Conservation (phyloP, 2,329 filamentous ascomycete species). For the Phoma sp. region DNA sequence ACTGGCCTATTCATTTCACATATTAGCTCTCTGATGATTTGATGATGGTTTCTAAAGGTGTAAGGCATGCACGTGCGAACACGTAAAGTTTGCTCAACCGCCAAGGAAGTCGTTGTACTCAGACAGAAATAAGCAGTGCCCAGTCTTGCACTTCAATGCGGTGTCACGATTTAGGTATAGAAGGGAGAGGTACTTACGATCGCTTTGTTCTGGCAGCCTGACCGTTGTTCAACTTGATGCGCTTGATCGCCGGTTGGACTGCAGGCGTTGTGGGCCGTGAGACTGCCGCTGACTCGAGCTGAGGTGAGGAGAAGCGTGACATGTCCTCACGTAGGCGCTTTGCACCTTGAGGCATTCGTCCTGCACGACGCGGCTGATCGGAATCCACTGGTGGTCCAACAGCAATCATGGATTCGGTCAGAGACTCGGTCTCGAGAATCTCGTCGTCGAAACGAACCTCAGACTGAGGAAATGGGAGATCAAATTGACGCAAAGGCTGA, state of each 20-base stretch:
- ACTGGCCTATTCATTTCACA: slow-evolving; percentile 63
- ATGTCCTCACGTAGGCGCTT: slow-evolving; percentile 42
- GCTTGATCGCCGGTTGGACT: slow-evolving; percentile 39
- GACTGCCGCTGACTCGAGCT: slow-evolving; percentile 36
- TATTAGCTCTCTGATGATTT: slow-evolving; percentile 40
- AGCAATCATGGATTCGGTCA: slow-evolving; percentile 45
- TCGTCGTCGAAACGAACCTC: slow-evolving; percentile 47
- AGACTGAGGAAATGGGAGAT: slow-evolving; percentile 33
- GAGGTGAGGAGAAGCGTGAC: slow-evolving; percentile 40
- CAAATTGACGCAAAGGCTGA: slow-evolving; percentile 31
- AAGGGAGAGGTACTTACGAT: slow-evolving; percentile 41
- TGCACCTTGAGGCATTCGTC: slow-evolving; percentile 34
- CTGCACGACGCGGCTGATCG: slow-evolving; percentile 38
- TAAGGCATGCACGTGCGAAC: slow-evolving; percentile 38
- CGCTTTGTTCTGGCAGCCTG: slow-evolving; percentile 45
- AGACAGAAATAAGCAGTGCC: slow-evolving; percentile 33
- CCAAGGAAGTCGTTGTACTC: slow-evolving; percentile 32
- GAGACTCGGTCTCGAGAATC: slow-evolving; percentile 44
- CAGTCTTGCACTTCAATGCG: slow-evolving; percentile 20
- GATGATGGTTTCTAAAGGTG: slow-evolving; percentile 23
- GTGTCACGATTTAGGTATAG: slow-evolving; percentile 18
- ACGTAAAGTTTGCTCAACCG: slow-evolving; percentile 44
- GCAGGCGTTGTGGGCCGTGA: slow-evolving; percentile 45
- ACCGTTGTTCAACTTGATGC: slow-evolving; percentile 44
- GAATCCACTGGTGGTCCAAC: slow-evolving; percentile 43